Evolutionary conservation across 495 filamentous ascomycete species (phyloP).

Genomic region (Lentithecium fluviatile): DNA sequence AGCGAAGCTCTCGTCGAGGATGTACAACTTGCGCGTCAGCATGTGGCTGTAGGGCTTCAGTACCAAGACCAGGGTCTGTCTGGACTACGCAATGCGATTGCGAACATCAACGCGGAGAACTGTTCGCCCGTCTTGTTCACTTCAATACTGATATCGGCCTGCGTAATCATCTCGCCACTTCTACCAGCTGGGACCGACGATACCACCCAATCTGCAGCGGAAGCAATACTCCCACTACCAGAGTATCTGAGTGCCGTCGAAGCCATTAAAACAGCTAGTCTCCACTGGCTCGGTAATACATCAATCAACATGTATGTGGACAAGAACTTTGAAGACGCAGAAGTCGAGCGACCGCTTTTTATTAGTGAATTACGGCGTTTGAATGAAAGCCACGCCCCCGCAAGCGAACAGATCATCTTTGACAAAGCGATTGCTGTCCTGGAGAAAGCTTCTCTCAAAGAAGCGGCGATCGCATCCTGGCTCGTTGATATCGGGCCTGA

Average conservation of each 20-base stretch:
- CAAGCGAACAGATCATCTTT: neutral
- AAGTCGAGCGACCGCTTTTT: neutral
- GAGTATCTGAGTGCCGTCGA: neutral
- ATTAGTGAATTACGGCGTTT: neutral
- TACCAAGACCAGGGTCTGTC: conserved; percentile 3
- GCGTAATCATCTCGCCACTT: conserved; percentile 8
- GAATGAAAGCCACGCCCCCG: neutral
- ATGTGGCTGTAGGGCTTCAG: neutral
- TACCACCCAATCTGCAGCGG: neutral
- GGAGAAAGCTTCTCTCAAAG: neutral
- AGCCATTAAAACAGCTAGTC: conserved; percentile 4
- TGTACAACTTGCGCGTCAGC: neutral
- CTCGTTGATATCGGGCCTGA: neutral
- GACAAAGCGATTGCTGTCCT: neutral
- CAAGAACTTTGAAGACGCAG: neutral
- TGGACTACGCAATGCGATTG: neutral
- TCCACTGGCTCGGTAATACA: neutral
- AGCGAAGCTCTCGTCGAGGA: neutral
- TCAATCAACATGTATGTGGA: neutral
- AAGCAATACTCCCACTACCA: neutral
- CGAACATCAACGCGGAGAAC: conserved; percentile 2
- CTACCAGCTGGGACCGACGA: neutral
- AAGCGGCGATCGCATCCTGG: neutral
- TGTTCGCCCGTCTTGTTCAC: neutral
- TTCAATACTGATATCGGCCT: neutral